Base-by-base conservation (phyloP, 805 yeast genomes). In the Lipomyces spencermartinsiae region DNA sequence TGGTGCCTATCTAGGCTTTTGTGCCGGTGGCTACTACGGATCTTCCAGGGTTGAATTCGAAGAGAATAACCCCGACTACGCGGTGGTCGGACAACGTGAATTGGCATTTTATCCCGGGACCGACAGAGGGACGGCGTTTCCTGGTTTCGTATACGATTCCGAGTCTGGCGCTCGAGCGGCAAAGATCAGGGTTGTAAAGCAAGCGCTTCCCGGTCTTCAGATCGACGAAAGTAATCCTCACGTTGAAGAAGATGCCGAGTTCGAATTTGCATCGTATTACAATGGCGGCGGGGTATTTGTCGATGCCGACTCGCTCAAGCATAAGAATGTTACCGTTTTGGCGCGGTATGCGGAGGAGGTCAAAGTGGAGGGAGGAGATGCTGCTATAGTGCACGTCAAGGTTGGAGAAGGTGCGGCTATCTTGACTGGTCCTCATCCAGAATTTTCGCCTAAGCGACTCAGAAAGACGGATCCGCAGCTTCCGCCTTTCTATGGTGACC, bases 1-100 rank as follows among this genome's bases (percentile, higher is more conserved):
- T 37, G 99, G 99, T 1, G 81, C 82, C 60, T 92, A 81, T 74
- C 78, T 94, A 25, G 99, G 99, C 0, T 86, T 95, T 71, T 95
- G 99, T 79, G 95, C 99, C 9, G 99, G 99, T 56, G 98, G 91
- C 0, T 95, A 95, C 79, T 95, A 86, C 75, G 94, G 89, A 0
- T 84, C 93, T 12, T 78, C 84, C 0, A 78, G 89, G 54, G 88
- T 91, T 72, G 98, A 94, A 75, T 95, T 95, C 77, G 97, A 92
- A 73, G 88, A 85, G 37, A 96, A 95, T 1, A 81, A 86, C 73
- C 81, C 92, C 84, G 97, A 92, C 75, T 59, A 69, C 29, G 75
- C 74, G 1, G 97, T 95, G 2, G 83, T 89, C 59, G 99, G 99
- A 0, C 78, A 89, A 0, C 83, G 99, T 71, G 98, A 95, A 73